phyloP scores from a whole-genome alignment of 1,284 basidiomycete species.

The Cryptococcus floricola region DNA sequence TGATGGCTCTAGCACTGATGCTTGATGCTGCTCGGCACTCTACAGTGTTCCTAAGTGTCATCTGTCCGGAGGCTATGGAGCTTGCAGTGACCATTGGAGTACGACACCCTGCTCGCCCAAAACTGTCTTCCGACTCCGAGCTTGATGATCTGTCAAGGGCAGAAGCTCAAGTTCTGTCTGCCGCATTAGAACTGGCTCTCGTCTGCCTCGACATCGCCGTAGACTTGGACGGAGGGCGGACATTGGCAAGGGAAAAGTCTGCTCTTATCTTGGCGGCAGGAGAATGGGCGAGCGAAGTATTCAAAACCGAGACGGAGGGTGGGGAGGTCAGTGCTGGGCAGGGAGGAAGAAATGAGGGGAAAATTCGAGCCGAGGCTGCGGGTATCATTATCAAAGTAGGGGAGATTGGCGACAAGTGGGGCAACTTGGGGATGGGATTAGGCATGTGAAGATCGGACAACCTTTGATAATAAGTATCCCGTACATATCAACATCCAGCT shows the following conservation, averaged over 20 bases:
- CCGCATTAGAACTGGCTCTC: slow-evolving; percentile 71
- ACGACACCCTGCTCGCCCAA: slow-evolving; percentile 54
- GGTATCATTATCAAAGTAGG: slow-evolving; percentile 77
- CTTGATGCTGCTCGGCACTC: slow-evolving; percentile 75
- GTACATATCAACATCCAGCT: neutral
- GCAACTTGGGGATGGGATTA: slow-evolving; percentile 43
- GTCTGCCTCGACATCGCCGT: slow-evolving; percentile 69
- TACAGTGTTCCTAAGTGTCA: slow-evolving; percentile 68
- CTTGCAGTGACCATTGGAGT: slow-evolving; percentile 73
- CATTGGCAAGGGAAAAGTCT: slow-evolving; percentile 69
- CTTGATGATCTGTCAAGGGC: slow-evolving; percentile 8
- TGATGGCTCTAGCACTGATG: slow-evolving; percentile 74
- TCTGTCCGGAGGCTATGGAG: slow-evolving; percentile 76
- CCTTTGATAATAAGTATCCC: neutral
- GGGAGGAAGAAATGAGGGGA: slow-evolving; percentile 55
- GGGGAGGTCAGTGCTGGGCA: slow-evolving; percentile 57
- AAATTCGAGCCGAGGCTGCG: slow-evolving; percentile 65
- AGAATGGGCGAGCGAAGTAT: slow-evolving; percentile 75
- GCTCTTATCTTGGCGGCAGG: slow-evolving; percentile 65
- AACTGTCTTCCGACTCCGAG: slow-evolving; percentile 3
- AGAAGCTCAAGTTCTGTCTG: slow-evolving; percentile 67
- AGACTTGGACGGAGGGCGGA: slow-evolving; percentile 70
- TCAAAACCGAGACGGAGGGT: slow-evolving; percentile 64
- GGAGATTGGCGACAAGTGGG: slow-evolving; percentile 70
- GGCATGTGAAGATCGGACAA: neutral